These are phyloP conservation scores for Penicillium sp. DNA, from an alignment of 2,329 filamentous ascomycete genomes.

Conservation along the genomic window DNA sequence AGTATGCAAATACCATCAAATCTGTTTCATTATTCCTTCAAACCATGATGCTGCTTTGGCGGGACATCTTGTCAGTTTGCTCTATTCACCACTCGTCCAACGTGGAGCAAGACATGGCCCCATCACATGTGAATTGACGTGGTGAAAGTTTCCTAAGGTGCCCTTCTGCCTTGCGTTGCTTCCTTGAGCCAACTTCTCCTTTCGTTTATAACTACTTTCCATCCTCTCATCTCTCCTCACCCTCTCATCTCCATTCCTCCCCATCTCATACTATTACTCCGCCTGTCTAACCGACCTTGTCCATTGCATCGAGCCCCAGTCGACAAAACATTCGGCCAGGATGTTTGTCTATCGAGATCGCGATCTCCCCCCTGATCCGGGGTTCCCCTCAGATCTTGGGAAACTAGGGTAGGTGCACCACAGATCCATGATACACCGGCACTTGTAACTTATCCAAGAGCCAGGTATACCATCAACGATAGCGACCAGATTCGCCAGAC, in stretches of 20 bases:
- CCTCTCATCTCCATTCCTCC: not conserved
- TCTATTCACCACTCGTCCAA: too few relatives aligned
- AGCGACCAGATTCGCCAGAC: constrained; percentile 72
- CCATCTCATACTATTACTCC: constrained; percentile 3
- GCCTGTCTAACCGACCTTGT: too few relatives aligned
- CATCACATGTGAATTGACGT: too few relatives aligned
- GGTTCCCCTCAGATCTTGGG: constrained; percentile 63
- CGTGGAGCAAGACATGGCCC: too few relatives aligned
- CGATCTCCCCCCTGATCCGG: constrained; percentile 67
- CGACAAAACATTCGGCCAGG: constrained; percentile 15
- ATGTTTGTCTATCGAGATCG: constrained; percentile 76
- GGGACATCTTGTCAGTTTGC: too few relatives aligned
- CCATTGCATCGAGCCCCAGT: not conserved
- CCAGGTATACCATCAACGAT: constrained; percentile 74
- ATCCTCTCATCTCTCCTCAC: constrained; percentile 1
- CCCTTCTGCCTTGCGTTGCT: too few relatives aligned
- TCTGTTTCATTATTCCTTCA: constrained; percentile 3
- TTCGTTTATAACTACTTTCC: too few relatives aligned
- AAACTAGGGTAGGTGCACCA: constrained; percentile 65
- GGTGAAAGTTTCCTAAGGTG: too few relatives aligned
- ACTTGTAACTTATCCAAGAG: not conserved
- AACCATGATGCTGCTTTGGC: too few relatives aligned
- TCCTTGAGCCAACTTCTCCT: too few relatives aligned
- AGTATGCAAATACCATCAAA: constrained; percentile 20
- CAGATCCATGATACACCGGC: not conserved